A percentile compares a stretch with the other conserved stretches of the same genome.
These are phyloP conservation scores for Aspergillus bertholletiae DNA, from an alignment of 495 filamentous ascomycete species.

Conservation along the genomic window DNA sequence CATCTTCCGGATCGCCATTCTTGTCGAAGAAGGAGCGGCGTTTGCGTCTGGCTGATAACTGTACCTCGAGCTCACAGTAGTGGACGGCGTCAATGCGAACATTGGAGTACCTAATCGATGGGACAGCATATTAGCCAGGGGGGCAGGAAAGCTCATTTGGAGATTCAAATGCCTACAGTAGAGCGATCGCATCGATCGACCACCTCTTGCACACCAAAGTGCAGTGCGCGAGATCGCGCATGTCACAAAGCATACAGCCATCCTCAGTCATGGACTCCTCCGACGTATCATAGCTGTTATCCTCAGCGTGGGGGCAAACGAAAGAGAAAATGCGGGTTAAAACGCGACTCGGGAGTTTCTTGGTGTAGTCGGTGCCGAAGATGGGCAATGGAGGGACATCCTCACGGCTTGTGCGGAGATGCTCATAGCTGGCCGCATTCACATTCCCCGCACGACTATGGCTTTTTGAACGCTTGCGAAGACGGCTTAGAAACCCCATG, in stretches of 20 bases:
- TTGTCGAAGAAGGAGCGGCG: slow-evolving; percentile 70
- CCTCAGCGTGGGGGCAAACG: slow-evolving; percentile 78
- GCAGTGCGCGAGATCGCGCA: slow-evolving; percentile 84
- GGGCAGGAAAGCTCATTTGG: neutral
- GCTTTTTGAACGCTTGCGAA: slow-evolving; percentile 32
- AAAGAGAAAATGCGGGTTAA: slow-evolving; percentile 71
- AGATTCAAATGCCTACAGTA: slow-evolving; percentile 47
- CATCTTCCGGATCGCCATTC: slow-evolving; percentile 74
- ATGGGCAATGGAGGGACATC: slow-evolving; percentile 14
- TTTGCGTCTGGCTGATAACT: slow-evolving; percentile 72
- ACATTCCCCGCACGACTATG: slow-evolving; percentile 31
- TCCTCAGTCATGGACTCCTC: slow-evolving; percentile 79
- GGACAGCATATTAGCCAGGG: neutral
- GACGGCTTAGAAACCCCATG: slow-evolving; percentile 38
- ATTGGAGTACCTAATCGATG: slow-evolving; percentile 65
- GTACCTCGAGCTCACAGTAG: slow-evolving; percentile 84
- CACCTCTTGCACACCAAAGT: slow-evolving; percentile 69
- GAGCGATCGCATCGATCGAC: slow-evolving; percentile 48
- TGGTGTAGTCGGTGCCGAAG: slow-evolving; percentile 40
- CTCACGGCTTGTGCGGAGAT: slow-evolving; percentile 17
- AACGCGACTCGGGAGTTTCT: slow-evolving; percentile 56
- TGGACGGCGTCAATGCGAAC: slow-evolving; percentile 93
- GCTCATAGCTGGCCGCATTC: slow-evolving; percentile 17
- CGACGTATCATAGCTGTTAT: slow-evolving; percentile 73
- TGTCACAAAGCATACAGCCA: slow-evolving; percentile 93